Percentiles rank a stretch among this genome's conserved stretches.
Conservation (phyloP, 1,139 yeast genomes). For the Suhomyces bolitotheri region DNA sequence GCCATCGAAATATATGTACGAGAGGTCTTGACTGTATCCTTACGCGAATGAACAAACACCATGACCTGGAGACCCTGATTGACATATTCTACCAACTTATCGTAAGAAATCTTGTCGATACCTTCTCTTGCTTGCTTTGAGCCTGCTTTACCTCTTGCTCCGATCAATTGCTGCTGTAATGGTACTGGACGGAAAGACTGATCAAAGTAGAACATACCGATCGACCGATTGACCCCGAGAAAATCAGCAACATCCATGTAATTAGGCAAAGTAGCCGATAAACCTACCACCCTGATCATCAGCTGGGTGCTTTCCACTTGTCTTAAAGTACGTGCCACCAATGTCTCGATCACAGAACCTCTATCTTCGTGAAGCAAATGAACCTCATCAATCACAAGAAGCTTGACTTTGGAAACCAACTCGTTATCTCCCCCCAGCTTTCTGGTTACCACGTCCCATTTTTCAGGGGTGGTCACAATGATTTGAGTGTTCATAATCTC, state of each 20-base stretch:
- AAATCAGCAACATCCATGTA: slow-evolving; percentile 95
- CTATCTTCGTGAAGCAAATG: slow-evolving; percentile 96
- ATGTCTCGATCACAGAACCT: slow-evolving; percentile 94
- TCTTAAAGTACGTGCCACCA: slow-evolving; percentile 91
- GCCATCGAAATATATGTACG: slow-evolving; percentile 72
- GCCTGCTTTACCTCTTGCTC: slow-evolving; percentile 81
- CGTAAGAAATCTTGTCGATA: slow-evolving; percentile 74
- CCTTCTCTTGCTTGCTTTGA: slow-evolving; percentile 70
- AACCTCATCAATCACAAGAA: slow-evolving; percentile 91
- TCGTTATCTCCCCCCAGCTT: slow-evolving; percentile 86
- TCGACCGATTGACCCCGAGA: slow-evolving; percentile 82
- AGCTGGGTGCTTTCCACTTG: slow-evolving; percentile 93
- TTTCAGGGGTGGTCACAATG: slow-evolving; percentile 95
- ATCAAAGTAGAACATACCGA: slow-evolving; percentile 93
- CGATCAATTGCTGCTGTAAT: slow-evolving; percentile 80
- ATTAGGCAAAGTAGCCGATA: slow-evolving; percentile 95
- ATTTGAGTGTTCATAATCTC: slow-evolving; percentile 86
- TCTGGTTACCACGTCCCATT: slow-evolving; percentile 98
- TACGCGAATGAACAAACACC: slow-evolving; percentile 96
- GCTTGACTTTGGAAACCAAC: slow-evolving; percentile 77
- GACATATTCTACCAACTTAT: slow-evolving; percentile 69
- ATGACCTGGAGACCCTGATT: slow-evolving; percentile 82
- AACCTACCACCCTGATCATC: slow-evolving; percentile 93
- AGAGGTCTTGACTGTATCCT: slow-evolving; percentile 86
- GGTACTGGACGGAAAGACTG: slow-evolving; percentile 95